Base-by-base conservation (phyloP, 768 basidiomycete species). In the Mycena galopus region DNA sequence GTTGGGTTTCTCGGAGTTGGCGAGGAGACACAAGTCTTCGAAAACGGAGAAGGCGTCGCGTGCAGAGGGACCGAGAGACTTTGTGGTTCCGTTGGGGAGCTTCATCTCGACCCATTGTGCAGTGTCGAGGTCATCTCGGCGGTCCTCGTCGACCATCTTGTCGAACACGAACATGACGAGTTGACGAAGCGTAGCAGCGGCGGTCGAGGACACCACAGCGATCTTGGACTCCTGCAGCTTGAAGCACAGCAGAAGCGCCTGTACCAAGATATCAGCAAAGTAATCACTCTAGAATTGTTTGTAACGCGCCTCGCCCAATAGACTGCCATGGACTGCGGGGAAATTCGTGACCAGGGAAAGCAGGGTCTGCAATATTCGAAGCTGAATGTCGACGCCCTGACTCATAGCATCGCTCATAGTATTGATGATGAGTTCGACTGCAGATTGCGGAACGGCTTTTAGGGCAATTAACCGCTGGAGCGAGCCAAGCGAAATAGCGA, bases 111-210 rank as follows among this genome's bases (percentile, higher is more conserved):
- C 76, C 23, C 84, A 75, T 14, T 82, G 76, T 9, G 81, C 75
- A 7, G 79, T 32, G 32, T 82, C 79, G 23, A 82, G 73, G 33
- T 81, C 79, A 25, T 86, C 88, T 19, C 80, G 81, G 6, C 85
- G 83, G 79, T 96, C 94, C 78, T 96, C 95, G 21, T 89, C 87
- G 1, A 92, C 90, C 81, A 98, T 94, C 79, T 97, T 96, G 83
- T 99, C 98, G 53, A 98, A 94, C 21, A 98, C 92, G 75, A 98
- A 95, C 97, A 99, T 98, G 55, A 99, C 95, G 2, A 98, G 87
- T 79, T 99, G 97, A 3, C 97, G 92, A 5, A 98, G 88, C 0
- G 97, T 98, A 0, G 98, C 98, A 3, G 97, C 97, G 2, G 97
- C 97, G 4, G 98, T 99, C 0, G 96, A 97, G 3, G 96, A 97